Evolutionary conservation across 148 eudicot species (phyloP), one percentile per base, ranked within the genome.

Genomic region (Spergularia bocconei): DNA sequence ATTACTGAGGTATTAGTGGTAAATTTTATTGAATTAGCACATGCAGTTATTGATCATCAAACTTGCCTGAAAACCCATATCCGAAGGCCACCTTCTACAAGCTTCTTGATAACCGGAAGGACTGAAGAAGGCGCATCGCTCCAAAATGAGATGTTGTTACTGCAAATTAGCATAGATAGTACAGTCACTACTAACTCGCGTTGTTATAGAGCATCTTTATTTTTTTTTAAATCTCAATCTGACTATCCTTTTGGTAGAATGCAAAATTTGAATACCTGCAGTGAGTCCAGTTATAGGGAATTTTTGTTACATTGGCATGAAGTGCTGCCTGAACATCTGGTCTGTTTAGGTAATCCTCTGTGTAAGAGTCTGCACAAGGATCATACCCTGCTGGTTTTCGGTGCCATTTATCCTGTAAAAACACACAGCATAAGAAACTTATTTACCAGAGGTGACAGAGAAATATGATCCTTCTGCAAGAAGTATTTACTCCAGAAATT

Each of bases 311-410:
- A 76, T 92, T 92, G 69, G 98, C 95, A 85, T 92, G 98, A 51
- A 92, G 79, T n/a, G 98, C 98, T 75, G 74, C 57, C 78, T 92
- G 98, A 50, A 92, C 98, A 33, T 87, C 86, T 2, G 85, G 90
- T 19, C 78, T 62, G 59, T 92, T 92, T 78, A 92, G 63, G 61
- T 92, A 92, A 6, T 83, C 84, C 55, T 62, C 36, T 4, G 85
- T 85, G 75, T 92, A 88, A 39, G 70, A 47, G 19, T 87, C 95
- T 70, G 74, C 66, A 70, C 98, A 92, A 29, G 95, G 93, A 72
- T 90, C 98, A 12, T 81, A 81, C 39, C 83, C 83, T 59, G 83
- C 74, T 7, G 83, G 80, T 54, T 14, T 67, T 69, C 63, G 74
- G 72, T 83, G 89, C 88, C 92, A 87, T 2, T 79, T 87, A 5